A percentile compares a stretch with the other conserved stretches of the same genome.
These are phyloP conservation scores for Fraxinus excelsior DNA, from an alignment of 257 asterid species.

Conservation along the genomic window DNA sequence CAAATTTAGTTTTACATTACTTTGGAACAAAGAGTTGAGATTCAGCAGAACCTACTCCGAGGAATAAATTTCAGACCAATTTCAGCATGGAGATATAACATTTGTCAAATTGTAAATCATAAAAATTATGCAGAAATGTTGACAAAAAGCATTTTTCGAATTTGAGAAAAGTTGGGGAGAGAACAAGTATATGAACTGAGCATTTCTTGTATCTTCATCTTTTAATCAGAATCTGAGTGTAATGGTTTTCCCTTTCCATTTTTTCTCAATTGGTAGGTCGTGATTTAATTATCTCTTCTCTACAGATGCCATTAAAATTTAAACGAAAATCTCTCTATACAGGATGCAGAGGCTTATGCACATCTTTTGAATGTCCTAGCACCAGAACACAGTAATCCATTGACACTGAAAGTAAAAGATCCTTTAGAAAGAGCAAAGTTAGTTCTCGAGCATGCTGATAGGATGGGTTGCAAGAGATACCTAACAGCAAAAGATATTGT, in stretches of 20 bases:
- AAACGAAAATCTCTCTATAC: conserved; percentile 34
- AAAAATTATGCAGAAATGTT: neutral
- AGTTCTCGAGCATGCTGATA: conserved; percentile 95
- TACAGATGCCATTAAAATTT: conserved; percentile 13
- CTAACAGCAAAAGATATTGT: conserved; percentile 93
- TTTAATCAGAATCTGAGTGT: neutral
- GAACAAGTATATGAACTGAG: neutral
- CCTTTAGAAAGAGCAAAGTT: conserved; percentile 76
- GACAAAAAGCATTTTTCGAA: neutral
- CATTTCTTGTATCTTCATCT: neutral
- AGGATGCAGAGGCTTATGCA: conserved; percentile 97
- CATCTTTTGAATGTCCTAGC: conserved; percentile 88
- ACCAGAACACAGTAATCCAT: conserved; percentile 81
- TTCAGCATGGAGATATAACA: neutral
- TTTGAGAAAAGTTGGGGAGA: neutral
- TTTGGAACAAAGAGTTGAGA: neutral
- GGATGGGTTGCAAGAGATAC: conserved; percentile 97
- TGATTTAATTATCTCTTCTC: conserved; percentile 8
- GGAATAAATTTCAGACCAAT: neutral
- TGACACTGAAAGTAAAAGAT: conserved; percentile 63
- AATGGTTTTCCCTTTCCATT: neutral
- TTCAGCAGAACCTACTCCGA: neutral
- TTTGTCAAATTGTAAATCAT: neutral
- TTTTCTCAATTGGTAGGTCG: neutral
- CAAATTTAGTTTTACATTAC: neutral